Conservation (phyloP, 495 filamentous ascomycete genomes). For the Aspergillus carlsbadensis region DNA sequence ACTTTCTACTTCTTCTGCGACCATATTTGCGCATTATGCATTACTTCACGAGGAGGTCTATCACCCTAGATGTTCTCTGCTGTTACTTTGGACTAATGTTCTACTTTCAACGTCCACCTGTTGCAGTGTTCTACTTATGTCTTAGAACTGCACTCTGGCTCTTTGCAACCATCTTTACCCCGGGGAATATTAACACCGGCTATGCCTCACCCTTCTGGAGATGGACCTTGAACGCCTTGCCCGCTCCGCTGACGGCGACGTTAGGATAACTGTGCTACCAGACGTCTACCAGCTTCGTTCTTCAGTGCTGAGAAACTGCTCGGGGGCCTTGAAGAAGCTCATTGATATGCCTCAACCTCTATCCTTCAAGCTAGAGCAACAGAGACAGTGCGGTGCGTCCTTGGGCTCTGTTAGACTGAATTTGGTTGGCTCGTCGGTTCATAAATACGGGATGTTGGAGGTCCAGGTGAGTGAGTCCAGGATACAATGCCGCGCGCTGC, state of each 20-base stretch:
- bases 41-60: background rate
- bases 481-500: background rate
- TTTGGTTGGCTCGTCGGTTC: constrained; percentile 5
- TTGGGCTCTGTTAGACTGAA: constrained; percentile 1
- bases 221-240: constrained; percentile 24
- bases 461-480: constrained; percentile 7
- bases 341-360: background rate
- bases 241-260: constrained; percentile 35
- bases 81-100: background rate
- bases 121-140: constrained; percentile 6
- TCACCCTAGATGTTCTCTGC: background rate
- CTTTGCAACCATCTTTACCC: background rate
- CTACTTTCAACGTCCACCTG: background rate
- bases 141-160: background rate
- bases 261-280: constrained; percentile 32
- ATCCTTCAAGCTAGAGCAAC: background rate
- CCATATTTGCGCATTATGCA: background rate
- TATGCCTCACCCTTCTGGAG: background rate
- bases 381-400: background rate
- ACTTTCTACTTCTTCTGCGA: background rate
- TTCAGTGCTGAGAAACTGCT: constrained; percentile 16
- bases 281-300: constrained; percentile 35
- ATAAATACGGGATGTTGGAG: constrained; percentile 16
- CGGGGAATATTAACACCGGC: background rate
- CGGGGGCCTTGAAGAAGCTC: background rate